Evolutionary conservation across 306 rosid genomes (phyloP).

Genomic region (Trifolium subterraneum): DNA sequence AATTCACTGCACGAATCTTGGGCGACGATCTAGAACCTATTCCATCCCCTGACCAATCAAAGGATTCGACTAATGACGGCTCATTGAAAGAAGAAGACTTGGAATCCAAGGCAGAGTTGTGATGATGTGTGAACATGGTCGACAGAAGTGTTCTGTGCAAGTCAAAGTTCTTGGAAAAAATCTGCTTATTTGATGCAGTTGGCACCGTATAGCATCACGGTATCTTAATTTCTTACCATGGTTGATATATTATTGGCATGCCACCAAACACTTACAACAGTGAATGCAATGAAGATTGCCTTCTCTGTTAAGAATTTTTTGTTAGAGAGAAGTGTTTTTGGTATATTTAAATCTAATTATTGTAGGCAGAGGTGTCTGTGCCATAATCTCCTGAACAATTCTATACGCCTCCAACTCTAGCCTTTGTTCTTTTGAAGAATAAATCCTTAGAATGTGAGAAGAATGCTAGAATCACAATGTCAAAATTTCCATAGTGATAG

Average conservation of each 20-base stretch:
- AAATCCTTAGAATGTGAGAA: neutral
- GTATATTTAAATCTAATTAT: conserved; percentile 14
- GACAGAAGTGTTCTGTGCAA: neutral
- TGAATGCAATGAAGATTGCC: conserved; percentile 40
- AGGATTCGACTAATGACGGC: conserved; percentile 38
- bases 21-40: conserved; percentile 71
- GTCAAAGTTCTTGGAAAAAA: conserved; percentile 12
- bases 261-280: conserved; percentile 35
- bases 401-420: neutral
- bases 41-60: conserved; percentile 47
- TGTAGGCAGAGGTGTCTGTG: neutral
- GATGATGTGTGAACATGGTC: conserved; percentile 44
- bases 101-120: conserved; percentile 88
- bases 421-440: conserved; percentile 25
- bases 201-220: conserved; percentile 11
- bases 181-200: conserved; percentile 26
- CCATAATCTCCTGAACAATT: conserved; percentile 20
- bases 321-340: conserved; percentile 36
- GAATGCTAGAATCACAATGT: conserved; percentile 23
- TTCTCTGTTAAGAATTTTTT: conserved; percentile 39
- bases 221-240: conserved; percentile 24
- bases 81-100: conserved; percentile 50
- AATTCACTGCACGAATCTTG: conserved; percentile 74
- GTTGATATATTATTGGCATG: conserved; percentile 39
- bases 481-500: neutral